Evolutionary conservation across 2,329 filamentous ascomycete genomes (phyloP).

Genomic region (Colletotrichum liaoningense): DNA sequence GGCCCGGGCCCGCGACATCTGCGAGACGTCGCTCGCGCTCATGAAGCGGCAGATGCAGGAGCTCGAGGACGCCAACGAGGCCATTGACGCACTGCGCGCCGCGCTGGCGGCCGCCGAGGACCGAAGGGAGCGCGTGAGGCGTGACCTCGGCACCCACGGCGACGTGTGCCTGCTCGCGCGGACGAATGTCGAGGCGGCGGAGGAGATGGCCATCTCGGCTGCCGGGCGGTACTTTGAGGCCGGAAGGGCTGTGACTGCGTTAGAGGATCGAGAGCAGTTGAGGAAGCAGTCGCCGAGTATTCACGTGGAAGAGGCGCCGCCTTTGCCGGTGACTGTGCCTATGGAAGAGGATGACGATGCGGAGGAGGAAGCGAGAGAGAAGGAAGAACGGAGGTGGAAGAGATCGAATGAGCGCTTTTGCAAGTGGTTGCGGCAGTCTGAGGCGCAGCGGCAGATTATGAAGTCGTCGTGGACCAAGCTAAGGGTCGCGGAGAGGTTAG

Average conservation of each 20-base stretch:
- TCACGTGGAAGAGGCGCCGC: background rate
- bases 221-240: constrained; percentile 28
- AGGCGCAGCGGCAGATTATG: constrained; percentile 33
- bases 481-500: constrained; percentile 28
- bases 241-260: constrained; percentile 9
- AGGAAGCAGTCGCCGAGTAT: background rate
- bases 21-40: constrained; percentile 25
- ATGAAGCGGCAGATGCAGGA: constrained; percentile 35
- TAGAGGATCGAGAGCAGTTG: constrained; percentile 19
- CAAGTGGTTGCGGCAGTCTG: constrained; percentile 28
- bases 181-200: constrained; percentile 27
- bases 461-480: constrained; percentile 34
- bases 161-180: constrained; percentile 24
- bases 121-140: constrained; percentile 18
- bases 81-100: constrained; percentile 13
- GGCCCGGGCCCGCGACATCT: constrained; percentile 25
- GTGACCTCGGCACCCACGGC: constrained; percentile 21
- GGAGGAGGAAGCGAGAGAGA: background rate
- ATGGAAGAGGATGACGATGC: background rate
- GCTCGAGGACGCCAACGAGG: constrained; percentile 30
- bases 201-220: constrained; percentile 33
- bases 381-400: constrained; percentile 19
- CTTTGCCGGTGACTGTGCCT: background rate
- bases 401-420: constrained; percentile 30
- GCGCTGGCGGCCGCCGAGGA: constrained; percentile 23